Conservation (phyloP, 2,329 filamentous ascomycete genomes). For the Diplodia scrobiculata region DNA sequence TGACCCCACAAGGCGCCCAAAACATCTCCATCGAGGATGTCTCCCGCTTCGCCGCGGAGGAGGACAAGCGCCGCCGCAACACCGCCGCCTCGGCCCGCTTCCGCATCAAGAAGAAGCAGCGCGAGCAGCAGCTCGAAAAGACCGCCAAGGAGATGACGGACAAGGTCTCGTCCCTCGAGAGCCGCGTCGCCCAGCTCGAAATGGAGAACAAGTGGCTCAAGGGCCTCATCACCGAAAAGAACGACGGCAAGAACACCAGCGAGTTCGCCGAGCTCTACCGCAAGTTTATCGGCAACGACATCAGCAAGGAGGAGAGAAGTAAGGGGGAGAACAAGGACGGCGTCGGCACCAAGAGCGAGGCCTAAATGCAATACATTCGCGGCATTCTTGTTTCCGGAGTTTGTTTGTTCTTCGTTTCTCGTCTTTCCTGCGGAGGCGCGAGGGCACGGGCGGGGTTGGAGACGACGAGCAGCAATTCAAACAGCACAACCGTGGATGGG, state of each 20-base stretch:
- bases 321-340: constrained; percentile 43
- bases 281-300: constrained; percentile 38
- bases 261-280: constrained; percentile 42
- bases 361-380: constrained; percentile 32
- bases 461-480: background rate
- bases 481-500: constrained; percentile 11
- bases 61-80: constrained; percentile 58
- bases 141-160: constrained; percentile 56
- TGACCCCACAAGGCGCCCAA: constrained; percentile 33
- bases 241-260: constrained; percentile 41
- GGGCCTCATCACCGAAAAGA: constrained; percentile 56
- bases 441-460: constrained; percentile 4
- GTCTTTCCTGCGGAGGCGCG: constrained; percentile 4
- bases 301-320: constrained; percentile 41
- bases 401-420: constrained; percentile 9
- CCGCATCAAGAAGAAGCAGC: constrained; percentile 60
- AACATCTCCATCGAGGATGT: constrained; percentile 49
- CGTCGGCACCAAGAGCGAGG: constrained; percentile 40
- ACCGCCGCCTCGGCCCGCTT: constrained; percentile 57
- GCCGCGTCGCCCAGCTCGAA: constrained; percentile 53
- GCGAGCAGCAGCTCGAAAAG: constrained; percentile 56
- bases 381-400: constrained; percentile 7
- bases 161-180: constrained; percentile 50
- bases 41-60: constrained; percentile 53
- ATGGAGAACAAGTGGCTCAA: constrained; percentile 58